These are phyloP conservation scores for Fusarium kyushuense DNA, from an alignment of 2,329 filamentous ascomycete species.

Conservation along the genomic window DNA sequence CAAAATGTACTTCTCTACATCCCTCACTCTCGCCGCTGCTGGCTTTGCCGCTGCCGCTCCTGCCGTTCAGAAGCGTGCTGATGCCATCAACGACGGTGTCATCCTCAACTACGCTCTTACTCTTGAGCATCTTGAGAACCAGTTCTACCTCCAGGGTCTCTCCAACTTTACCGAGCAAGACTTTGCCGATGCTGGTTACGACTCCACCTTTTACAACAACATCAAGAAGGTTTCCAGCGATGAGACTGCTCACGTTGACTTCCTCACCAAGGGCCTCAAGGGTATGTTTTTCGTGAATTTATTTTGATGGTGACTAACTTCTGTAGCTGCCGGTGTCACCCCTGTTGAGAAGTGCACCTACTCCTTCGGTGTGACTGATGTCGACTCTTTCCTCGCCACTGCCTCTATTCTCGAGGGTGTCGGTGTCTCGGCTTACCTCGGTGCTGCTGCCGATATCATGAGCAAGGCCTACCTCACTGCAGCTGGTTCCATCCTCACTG, in stretches of 20 bases:
- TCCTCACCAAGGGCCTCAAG: constrained; percentile 37
- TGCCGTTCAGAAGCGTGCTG: constrained; percentile 29
- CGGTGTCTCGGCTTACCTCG: constrained; percentile 73
- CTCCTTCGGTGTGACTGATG: constrained; percentile 68
- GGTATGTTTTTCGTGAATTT: too few relatives aligned
- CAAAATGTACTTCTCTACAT: constrained; percentile 32
- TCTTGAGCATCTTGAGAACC: constrained; percentile 69
- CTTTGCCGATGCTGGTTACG: constrained; percentile 65
- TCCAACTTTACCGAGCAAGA: constrained; percentile 66
- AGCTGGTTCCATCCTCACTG: constrained; percentile 71
- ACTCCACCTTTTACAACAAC: constrained; percentile 67
- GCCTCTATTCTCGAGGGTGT: constrained; percentile 74
- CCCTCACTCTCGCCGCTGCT: constrained; percentile 25
- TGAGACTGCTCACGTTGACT: constrained; percentile 51
- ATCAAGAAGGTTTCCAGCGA: constrained; percentile 67
- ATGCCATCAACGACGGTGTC: constrained; percentile 38
- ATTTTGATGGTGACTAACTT: too few relatives aligned
- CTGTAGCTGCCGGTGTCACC: constrained; percentile 56
- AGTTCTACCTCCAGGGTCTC: constrained; percentile 72
- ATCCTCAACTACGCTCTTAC: constrained; percentile 63
- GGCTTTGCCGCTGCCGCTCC: constrained; percentile 35
- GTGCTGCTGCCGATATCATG: constrained; percentile 70
- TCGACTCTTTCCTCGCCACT: constrained; percentile 69
- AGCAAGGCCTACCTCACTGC: constrained; percentile 68
- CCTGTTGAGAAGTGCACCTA: constrained; percentile 69